These are phyloP conservation scores for Usnea hakonensis DNA, from an alignment of 495 filamentous ascomycete genomes.

Conservation along the genomic window DNA sequence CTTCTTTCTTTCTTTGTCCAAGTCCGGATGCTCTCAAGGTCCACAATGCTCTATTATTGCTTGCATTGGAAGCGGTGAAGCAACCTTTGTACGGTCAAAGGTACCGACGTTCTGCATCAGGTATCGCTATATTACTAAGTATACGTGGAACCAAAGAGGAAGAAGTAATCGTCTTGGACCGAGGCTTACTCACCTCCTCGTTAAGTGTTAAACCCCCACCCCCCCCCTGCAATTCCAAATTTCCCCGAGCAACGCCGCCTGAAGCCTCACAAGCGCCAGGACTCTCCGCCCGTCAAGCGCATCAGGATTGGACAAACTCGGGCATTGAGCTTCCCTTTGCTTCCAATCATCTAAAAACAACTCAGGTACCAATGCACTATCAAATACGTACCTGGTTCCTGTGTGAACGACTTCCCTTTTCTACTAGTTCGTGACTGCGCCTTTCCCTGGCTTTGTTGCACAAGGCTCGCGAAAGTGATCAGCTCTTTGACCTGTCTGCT, in stretches of 20 bases:
- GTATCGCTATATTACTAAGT: background rate
- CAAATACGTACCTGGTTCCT: background rate
- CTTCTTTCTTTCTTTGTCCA: background rate
- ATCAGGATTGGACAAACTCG: background rate
- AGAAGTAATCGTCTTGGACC: background rate
- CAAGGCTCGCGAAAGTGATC: background rate
- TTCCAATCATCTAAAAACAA: background rate
- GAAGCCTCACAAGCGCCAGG: conserved; percentile 7
- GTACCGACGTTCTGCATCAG: background rate
- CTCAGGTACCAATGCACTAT: background rate
- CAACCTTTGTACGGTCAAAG: background rate
- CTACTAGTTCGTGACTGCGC: background rate
- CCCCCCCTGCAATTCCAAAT: conserved; percentile 16
- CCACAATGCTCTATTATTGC: background rate
- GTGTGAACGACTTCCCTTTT: background rate
- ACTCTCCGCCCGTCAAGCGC: conserved; percentile 9
- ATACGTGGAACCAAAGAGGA: background rate
- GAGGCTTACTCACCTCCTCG: background rate
- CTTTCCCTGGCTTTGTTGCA: background rate
- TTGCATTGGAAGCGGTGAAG: background rate
- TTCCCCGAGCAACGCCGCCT: conserved; percentile 9
- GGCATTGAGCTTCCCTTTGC: background rate
- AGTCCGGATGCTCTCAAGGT: background rate
- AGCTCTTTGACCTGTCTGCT: background rate
- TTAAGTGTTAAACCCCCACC: no score